These are phyloP conservation scores for Xylaria sp. DNA, from an alignment of 2,329 filamentous ascomycete genomes.

Conservation along the genomic window DNA sequence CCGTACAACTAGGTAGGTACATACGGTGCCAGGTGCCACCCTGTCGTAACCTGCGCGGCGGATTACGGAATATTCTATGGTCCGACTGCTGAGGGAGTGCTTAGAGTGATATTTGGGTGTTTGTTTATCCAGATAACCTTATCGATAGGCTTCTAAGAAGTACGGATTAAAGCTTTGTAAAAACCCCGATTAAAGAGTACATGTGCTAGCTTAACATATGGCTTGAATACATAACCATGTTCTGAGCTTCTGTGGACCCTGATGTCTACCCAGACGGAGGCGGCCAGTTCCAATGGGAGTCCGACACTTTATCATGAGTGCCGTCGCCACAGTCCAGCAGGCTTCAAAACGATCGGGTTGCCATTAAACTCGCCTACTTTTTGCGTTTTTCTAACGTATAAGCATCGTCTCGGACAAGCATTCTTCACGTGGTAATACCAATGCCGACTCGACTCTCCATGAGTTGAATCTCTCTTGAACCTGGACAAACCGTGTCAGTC, in stretches of 20 bases:
- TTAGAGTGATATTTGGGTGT: neutral
- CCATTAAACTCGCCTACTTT: neutral
- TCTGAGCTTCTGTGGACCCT: too few relatives aligned
- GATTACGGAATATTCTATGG: conserved; percentile 10
- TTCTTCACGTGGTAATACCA: neutral
- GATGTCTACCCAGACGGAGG: too few relatives aligned
- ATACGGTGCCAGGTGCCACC: conserved; percentile 9
- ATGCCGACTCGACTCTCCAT: neutral
- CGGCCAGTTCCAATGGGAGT: neutral
- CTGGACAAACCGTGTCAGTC: neutral
- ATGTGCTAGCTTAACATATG: too few relatives aligned
- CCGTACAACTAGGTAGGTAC: neutral
- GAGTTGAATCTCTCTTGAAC: neutral
- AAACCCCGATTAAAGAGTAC: too few relatives aligned
- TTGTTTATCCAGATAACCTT: neutral
- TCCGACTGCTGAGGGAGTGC: neutral
- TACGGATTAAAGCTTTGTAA: too few relatives aligned
- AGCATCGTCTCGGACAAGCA: neutral
- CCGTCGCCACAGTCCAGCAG: conserved; percentile 15
- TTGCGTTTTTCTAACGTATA: conserved; percentile 4
- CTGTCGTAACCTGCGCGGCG: conserved; percentile 5
- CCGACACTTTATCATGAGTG: conserved; percentile 2
- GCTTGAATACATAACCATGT: too few relatives aligned
- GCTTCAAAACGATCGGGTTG: neutral
- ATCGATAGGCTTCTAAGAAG: neutral